phyloP scores from a whole-genome alignment of 2,329 filamentous ascomycete genomes.

The Calonectria multiphialidica region DNA sequence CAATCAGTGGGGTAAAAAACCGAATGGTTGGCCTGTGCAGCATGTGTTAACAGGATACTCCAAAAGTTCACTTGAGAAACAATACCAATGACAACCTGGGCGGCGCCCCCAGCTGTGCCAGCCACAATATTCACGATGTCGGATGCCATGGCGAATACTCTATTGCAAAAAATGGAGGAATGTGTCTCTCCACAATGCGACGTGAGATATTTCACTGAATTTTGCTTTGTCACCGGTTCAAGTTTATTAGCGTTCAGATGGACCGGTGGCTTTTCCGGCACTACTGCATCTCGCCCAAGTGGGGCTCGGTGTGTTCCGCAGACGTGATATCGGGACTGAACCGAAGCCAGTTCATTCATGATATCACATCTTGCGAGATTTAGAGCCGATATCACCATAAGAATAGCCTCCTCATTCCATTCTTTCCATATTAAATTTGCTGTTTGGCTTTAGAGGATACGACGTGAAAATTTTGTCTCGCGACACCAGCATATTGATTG shows the following conservation, averaged over 20 bases:
- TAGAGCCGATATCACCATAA: too few relatives aligned
- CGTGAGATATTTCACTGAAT: neutral
- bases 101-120: neutral
- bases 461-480: too few relatives aligned
- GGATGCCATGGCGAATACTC: neutral
- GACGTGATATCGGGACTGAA: neutral
- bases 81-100: neutral
- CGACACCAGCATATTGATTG: too few relatives aligned
- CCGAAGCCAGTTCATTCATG: neutral
- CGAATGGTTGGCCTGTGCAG: neutral
- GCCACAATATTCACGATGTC: neutral
- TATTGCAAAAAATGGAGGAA: too few relatives aligned
- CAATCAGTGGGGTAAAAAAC: neutral
- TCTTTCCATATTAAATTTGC: too few relatives aligned
- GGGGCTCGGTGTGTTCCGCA: neutral
- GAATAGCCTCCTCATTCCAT: too few relatives aligned
- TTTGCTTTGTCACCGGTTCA: too few relatives aligned
- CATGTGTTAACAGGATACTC: neutral
- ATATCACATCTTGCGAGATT: neutral
- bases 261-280: neutral
- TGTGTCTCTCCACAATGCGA: neutral
- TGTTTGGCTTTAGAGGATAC: too few relatives aligned
- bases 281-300: neutral
- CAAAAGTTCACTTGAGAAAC: neutral
- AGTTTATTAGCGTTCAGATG: neutral